Conservation (phyloP, 2,329 filamentous ascomycete species). For the Colletotrichum euphorbiae region DNA sequence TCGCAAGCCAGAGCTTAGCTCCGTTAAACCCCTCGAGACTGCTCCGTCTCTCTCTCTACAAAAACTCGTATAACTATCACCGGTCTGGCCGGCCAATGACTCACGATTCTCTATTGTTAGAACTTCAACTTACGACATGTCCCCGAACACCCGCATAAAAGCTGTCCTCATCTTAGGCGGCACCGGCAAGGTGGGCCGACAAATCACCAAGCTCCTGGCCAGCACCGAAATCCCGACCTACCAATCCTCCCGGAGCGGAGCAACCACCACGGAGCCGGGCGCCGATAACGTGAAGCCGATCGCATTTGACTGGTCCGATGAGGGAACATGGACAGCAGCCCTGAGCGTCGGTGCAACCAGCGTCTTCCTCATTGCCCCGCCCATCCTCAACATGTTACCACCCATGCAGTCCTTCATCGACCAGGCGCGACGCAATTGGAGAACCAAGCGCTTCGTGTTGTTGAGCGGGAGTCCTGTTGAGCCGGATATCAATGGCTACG, state of each 20-base stretch:
- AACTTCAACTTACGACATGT: neutral
- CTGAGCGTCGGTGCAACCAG: slow-evolving; percentile 44
- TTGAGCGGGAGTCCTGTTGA: slow-evolving; percentile 50
- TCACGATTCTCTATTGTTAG: too few relatives aligned
- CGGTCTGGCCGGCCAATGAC: too few relatives aligned
- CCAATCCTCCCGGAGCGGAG: slow-evolving; percentile 51
- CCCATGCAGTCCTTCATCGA: slow-evolving; percentile 57
- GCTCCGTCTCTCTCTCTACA: too few relatives aligned
- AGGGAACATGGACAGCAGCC: slow-evolving; percentile 51
- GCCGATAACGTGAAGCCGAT: slow-evolving; percentile 42
- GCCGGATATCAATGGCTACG: slow-evolving; percentile 50
- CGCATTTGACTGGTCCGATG: slow-evolving; percentile 59
- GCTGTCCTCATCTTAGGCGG: slow-evolving; percentile 57
- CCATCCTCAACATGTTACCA: slow-evolving; percentile 46
- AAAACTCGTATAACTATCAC: too few relatives aligned
- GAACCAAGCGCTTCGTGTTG: slow-evolving; percentile 57
- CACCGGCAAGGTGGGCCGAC: slow-evolving; percentile 57
- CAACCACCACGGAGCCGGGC: slow-evolving; percentile 42
- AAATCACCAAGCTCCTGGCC: slow-evolving; percentile 52
- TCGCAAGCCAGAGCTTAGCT: neutral
- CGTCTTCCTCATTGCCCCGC: slow-evolving; percentile 56
- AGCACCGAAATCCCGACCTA: slow-evolving; percentile 46
- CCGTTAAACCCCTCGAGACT: neutral
- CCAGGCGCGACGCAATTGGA: slow-evolving; percentile 49
- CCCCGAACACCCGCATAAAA: neutral